phyloP scores from a whole-genome alignment of 1,284 basidiomycete species.

The Ustilago tritici region DNA sequence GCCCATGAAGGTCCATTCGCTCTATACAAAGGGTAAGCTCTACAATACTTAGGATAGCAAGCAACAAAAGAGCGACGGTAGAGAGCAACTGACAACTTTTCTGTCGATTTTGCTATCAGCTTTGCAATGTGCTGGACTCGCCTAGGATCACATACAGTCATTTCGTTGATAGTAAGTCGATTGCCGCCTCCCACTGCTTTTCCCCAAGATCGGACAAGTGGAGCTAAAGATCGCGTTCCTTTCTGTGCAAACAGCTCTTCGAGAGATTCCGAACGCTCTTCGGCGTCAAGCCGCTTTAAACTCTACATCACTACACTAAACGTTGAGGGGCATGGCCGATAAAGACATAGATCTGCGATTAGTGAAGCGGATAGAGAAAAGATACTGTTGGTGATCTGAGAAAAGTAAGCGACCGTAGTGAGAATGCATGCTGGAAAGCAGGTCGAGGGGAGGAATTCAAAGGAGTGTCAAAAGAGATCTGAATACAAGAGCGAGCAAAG shows the following conservation, averaged over 20 bases:
- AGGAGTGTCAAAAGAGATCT: conserved; percentile 10
- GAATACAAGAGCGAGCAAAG: conserved; percentile 18
- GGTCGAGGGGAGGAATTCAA: neutral
- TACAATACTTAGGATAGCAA: neutral
- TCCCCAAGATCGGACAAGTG: too few species aligned
- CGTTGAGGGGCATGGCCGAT: neutral
- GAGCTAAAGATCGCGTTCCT: neutral
- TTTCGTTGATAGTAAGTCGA: conserved; percentile 52
- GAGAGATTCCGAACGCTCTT: conserved; percentile 55
- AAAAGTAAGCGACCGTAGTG: conserved; percentile 7
- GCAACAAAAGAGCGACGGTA: neutral
- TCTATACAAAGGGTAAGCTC: conserved; percentile 55
- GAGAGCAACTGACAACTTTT: too few species aligned
- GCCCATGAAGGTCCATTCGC: conserved; percentile 57
- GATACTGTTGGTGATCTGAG: conserved; percentile 32
- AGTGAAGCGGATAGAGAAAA: conserved; percentile 7
- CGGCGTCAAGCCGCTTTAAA: conserved; percentile 57
- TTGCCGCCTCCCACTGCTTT: too few species aligned
- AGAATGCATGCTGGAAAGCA: conserved; percentile 14
- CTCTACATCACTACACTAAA: neutral
- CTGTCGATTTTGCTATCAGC: conserved; percentile 3
- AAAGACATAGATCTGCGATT: conserved; percentile 13
- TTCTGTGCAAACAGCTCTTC: conserved; percentile 38
- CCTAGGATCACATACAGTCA: conserved; percentile 58
- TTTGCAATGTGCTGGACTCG: conserved; percentile 63